Percentiles rank a stretch among this genome's conserved stretches.
phyloP scores from a whole-genome alignment of 2,329 filamentous ascomycete genomes.

The Dendrostoma leiphaemia region DNA sequence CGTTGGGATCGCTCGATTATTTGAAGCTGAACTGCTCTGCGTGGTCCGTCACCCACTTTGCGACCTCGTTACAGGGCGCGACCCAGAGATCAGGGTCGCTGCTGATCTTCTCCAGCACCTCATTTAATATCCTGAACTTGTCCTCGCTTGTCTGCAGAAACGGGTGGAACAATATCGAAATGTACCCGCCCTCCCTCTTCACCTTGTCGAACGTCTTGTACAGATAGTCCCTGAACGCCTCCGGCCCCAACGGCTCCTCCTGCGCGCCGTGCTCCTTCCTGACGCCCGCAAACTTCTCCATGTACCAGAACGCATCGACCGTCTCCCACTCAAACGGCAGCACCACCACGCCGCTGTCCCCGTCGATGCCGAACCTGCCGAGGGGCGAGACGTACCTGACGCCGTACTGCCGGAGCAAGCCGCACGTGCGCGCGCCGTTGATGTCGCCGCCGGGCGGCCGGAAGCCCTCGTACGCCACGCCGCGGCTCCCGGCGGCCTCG shows the following conservation, averaged over 20 bases:
- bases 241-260: conserved; percentile 18
- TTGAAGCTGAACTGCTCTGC: conserved; percentile 11
- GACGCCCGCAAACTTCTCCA: conserved; percentile 28
- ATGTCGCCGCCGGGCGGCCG: conserved; percentile 27
- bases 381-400: conserved; percentile 28
- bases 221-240: conserved; percentile 22
- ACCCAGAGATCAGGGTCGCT: conserved; percentile 26
- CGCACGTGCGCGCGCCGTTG: conserved; percentile 24
- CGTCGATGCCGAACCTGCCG: conserved; percentile 21
- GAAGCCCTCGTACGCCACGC: conserved; percentile 25
- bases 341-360: conserved; percentile 21
- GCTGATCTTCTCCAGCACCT: conserved; percentile 22
- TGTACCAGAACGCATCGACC: conserved; percentile 32
- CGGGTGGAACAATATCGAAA: conserved; percentile 30
- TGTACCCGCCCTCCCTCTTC: conserved; percentile 20
- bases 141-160: conserved; percentile 27
- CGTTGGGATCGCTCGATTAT: no score
- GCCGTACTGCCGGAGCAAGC: conserved; percentile 21
- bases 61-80: conserved; percentile 27
- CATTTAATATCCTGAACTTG: conserved; percentile 25
- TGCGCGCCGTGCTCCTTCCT: conserved; percentile 20
- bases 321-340: conserved; percentile 29
- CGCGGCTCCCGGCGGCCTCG: conserved; percentile 12
- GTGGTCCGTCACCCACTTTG: conserved; percentile 24
- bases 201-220: conserved; percentile 23